phyloP scores from a whole-genome alignment of 169 alveolate species.

The Theileria parva region DNA sequence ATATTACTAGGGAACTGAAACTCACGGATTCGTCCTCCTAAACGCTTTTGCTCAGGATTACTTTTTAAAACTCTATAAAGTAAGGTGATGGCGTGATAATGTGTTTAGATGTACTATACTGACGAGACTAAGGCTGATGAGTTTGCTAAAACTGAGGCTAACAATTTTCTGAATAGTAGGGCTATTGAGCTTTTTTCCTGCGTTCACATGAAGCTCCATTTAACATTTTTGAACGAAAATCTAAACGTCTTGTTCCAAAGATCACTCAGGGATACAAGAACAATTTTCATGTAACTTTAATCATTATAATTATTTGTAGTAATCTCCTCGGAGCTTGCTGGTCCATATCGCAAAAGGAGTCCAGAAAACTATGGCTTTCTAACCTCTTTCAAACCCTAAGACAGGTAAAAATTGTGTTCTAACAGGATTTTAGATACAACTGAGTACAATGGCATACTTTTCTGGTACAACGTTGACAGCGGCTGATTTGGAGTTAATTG shows the following conservation, averaged over 20 bases:
- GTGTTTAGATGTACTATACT: slow-evolving; percentile 42
- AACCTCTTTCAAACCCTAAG: slow-evolving; percentile 62
- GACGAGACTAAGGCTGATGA: slow-evolving; percentile 35
- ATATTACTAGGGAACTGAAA: slow-evolving; percentile 39
- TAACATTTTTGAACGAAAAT: slow-evolving; percentile 42
- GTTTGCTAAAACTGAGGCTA: slow-evolving; percentile 28
- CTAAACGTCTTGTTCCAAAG: slow-evolving; percentile 40
- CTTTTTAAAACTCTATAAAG: slow-evolving; percentile 58
- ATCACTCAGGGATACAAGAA: slow-evolving; percentile 37
- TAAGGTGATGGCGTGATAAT: background rate
- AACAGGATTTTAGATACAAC: slow-evolving; percentile 1
- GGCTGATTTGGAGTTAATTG: slow-evolving; percentile 11
- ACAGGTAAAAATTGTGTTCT: slow-evolving; percentile 24
- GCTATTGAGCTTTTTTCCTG: slow-evolving; percentile 60
- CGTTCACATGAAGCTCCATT: slow-evolving; percentile 49
- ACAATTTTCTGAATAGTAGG: slow-evolving; percentile 44
- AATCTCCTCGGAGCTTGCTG: slow-evolving; percentile 68
- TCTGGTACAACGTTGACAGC: background rate
- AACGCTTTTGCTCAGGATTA: slow-evolving; percentile 34
- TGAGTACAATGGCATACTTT: slow-evolving; percentile 5
- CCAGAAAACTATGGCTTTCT: slow-evolving; percentile 58
- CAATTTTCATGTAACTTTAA: slow-evolving; percentile 48
- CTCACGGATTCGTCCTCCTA: slow-evolving; percentile 46
- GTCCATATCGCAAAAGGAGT: slow-evolving; percentile 67
- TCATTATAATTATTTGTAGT: background rate